These are phyloP conservation scores for Zygnema cylindricum DNA, from an alignment of 139 green algal genomes.

Conservation along the genomic window DNA sequence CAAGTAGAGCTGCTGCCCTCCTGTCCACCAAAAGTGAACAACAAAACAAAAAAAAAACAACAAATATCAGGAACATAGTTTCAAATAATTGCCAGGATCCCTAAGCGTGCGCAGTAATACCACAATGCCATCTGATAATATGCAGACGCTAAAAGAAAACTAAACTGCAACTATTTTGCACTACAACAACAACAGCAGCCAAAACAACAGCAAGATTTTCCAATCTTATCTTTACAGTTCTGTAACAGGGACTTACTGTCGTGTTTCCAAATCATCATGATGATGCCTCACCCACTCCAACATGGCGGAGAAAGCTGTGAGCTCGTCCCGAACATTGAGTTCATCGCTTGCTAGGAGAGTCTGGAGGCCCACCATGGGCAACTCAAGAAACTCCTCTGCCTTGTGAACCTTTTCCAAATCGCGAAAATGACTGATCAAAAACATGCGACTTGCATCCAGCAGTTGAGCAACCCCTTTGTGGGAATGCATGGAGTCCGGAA, in stretches of 20 bases:
- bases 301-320: conserved; percentile 38
- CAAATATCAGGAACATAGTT: too few species aligned
- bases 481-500: conserved; percentile 39
- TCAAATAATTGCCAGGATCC: too few species aligned
- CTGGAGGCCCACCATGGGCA: conserved; percentile 43
- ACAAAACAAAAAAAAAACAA: not conserved
- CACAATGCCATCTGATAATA: too few species aligned
- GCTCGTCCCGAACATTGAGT: conserved; percentile 36
- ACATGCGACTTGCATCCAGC: conserved; percentile 21
- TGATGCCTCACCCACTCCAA: conserved; percentile 31
- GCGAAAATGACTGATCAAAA: conserved; percentile 42
- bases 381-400: conserved; percentile 42
- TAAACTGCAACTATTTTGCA: too few species aligned
- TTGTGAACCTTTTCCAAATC: conserved; percentile 32
- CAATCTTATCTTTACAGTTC: not conserved
- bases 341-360: conserved; percentile 49
- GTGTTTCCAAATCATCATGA: not conserved
- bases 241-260: not conserved
- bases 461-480: conserved; percentile 26
- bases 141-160: too few species aligned
- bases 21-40: conserved; percentile 16
- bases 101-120: too few species aligned
- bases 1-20: conserved; percentile 15
- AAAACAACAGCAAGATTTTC: not conserved
- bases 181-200: too few species aligned